A percentile compares a stretch with the other conserved stretches of the same genome.
Conservation (phyloP, 176 grass and related monocot genomes). For the Calamus simplicifolius region DNA sequence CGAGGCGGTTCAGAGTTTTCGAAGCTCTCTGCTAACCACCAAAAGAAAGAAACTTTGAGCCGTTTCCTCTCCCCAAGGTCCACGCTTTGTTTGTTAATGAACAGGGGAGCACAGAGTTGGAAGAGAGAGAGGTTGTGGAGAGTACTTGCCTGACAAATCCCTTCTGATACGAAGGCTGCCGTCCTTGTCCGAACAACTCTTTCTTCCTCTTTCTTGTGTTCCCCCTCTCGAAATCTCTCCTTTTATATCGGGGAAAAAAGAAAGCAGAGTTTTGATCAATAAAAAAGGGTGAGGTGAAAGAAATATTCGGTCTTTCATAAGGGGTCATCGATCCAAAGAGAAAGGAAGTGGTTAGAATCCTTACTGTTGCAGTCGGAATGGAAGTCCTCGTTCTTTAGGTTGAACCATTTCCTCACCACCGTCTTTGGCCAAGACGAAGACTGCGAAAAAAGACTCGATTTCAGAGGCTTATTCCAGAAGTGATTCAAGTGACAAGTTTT, state of each 20-base stretch:
- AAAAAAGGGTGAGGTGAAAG: too few species aligned
- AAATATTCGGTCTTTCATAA: too few species aligned
- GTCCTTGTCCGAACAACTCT: slow-evolving; percentile 84
- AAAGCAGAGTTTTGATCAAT: too few species aligned
- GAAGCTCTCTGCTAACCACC: slow-evolving; percentile 57
- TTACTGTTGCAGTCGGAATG: slow-evolving; percentile 54
- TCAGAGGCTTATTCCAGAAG: too few species aligned
- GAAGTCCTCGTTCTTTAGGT: slow-evolving; percentile 38
- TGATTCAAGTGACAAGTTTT: too few species aligned
- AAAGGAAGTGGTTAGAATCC: too few species aligned
- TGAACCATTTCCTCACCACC: slow-evolving; percentile 71
- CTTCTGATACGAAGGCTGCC: slow-evolving; percentile 35
- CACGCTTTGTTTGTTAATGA: too few species aligned
- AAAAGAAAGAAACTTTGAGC: not conserved
- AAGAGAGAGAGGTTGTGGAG: not conserved
- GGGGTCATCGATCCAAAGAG: too few species aligned
- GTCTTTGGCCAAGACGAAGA: slow-evolving; percentile 84
- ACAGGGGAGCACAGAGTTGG: too few species aligned
- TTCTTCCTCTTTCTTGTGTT: slow-evolving; percentile 30
- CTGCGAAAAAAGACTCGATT: slow-evolving; percentile 16
- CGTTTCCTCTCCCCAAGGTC: too few species aligned
- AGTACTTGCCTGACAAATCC: slow-evolving; percentile 39
- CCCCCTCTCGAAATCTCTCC: slow-evolving; percentile 18
- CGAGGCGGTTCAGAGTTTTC: slow-evolving; percentile 32
- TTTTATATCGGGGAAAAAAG: not conserved